These are phyloP conservation scores for Trichosporon asahii DNA, from an alignment of 1,284 basidiomycete species.

Conservation along the genomic window DNA sequence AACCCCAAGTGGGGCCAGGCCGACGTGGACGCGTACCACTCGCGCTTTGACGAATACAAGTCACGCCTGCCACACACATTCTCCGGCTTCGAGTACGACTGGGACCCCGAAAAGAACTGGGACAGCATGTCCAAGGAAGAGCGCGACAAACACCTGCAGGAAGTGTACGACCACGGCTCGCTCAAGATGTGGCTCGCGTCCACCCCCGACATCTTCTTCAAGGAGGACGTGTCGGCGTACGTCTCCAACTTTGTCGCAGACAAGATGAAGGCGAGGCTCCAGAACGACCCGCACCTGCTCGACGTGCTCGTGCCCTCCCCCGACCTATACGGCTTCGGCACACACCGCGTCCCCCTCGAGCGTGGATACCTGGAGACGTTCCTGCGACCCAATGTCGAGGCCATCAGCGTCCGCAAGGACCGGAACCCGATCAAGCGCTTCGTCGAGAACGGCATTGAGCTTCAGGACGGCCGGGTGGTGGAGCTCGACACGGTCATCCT, in stretches of 20 bases:
- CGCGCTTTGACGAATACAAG: slow-evolving; percentile 3
- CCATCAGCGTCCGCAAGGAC: slow-evolving; percentile 14
- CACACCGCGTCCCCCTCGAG: slow-evolving; percentile 24
- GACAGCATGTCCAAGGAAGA: slow-evolving; percentile 5
- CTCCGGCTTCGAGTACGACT: slow-evolving; percentile 18
- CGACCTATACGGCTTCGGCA: slow-evolving; percentile 18
- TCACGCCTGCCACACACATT: slow-evolving; percentile 11
- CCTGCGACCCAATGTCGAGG: slow-evolving; percentile 19
- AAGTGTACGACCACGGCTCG: slow-evolving; percentile 16
- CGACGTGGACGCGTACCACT: slow-evolving; percentile 14
- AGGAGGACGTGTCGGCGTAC: slow-evolving; percentile 9
- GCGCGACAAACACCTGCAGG: slow-evolving; percentile 13
- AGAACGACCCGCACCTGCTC: slow-evolving; percentile 18
- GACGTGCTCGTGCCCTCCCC: slow-evolving; percentile 12
- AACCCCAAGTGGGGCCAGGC: slow-evolving; percentile 15
- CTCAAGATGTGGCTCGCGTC: slow-evolving; percentile 22
- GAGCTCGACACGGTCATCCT: slow-evolving; percentile 22
- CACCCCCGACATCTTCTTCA: slow-evolving; percentile 20
- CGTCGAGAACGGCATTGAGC: slow-evolving; percentile 15
- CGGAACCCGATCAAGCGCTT: slow-evolving; percentile 18
- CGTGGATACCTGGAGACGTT: slow-evolving; percentile 15
- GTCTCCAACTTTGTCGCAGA: slow-evolving; percentile 15
- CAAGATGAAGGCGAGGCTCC: slow-evolving; percentile 16
- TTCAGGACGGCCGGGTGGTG: slow-evolving; percentile 8
- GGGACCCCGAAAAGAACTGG: background rate